A percentile compares a stretch with the other conserved stretches of the same genome.
phyloP scores from a whole-genome alignment of 495 filamentous ascomycete species.

The Coniosporium apollinis region DNA sequence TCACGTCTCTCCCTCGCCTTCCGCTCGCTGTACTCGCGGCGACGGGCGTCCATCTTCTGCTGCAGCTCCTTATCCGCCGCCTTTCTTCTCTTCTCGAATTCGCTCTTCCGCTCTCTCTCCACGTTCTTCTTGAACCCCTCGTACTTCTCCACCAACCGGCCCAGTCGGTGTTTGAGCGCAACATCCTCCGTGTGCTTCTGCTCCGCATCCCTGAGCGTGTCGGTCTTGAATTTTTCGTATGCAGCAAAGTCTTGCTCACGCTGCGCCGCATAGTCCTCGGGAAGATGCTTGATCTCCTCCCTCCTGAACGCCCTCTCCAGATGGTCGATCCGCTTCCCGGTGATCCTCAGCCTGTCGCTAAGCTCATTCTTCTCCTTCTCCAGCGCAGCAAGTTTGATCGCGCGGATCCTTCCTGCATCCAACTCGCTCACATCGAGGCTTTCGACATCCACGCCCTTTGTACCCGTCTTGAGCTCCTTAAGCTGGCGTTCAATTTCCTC shows the following conservation, averaged over 20 bases:
- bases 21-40: conserved; percentile 66
- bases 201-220: conserved; percentile 65
- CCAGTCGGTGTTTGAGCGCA: conserved; percentile 78
- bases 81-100: conserved; percentile 86
- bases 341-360: conserved; percentile 73
- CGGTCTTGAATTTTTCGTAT: conserved; percentile 59
- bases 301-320: conserved; percentile 90
- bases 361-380: conserved; percentile 96
- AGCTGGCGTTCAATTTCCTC: conserved; percentile 92
- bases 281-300: conserved; percentile 83
- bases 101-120: conserved; percentile 71
- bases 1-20: conserved; percentile 60
- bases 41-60: conserved; percentile 68
- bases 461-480: conserved; percentile 71
- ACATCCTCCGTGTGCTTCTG: conserved; percentile 79
- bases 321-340: conserved; percentile 92
- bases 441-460: conserved; percentile 62
- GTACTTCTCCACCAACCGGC: conserved; percentile 63
- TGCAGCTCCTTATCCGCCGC: conserved; percentile 80
- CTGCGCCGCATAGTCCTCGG: conserved; percentile 73
- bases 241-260: conserved; percentile 61
- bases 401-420: conserved; percentile 74
- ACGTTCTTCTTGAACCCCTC: conserved; percentile 65
- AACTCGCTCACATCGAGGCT: conserved; percentile 69
- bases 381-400: conserved; percentile 84